Base-by-base conservation (phyloP, 2,329 filamentous ascomycete genomes). In the Cercospora sp. region DNA sequence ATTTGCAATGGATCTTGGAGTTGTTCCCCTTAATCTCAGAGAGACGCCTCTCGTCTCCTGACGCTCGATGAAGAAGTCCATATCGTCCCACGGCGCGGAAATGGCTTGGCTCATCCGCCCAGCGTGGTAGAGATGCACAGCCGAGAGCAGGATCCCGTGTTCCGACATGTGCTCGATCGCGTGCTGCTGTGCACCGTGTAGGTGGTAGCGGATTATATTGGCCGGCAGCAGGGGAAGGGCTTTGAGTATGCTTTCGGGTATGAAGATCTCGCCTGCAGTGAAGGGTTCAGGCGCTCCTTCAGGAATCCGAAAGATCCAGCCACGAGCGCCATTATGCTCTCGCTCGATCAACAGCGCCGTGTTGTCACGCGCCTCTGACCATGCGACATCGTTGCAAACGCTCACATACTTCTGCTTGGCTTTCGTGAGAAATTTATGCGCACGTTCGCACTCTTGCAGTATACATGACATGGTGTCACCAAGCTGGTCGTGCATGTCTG, bases 401-500 rank as follows among this genome's bases (percentile, higher is more conserved):
- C 16, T 26, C 2, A 40, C 12, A 18, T 18, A 23, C 18, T 33
- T 33, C 20, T 26, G 58, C 16, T n/a, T 18, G 10, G 23, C 28
- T 26, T 4, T 10, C 20, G 12, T 26, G 9, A 4, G 1, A 4
- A 36, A 45, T 3, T 26, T 2, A n/a, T 30, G 20, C 36, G 18
- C 60, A 3, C 45, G 45, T 7, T 51, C 45, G 10, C 4, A 13
- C 45, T 51, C 45, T 51, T 51, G 10, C 4, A 64, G 5, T 2
- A 3, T 12, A 13, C 13, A 33, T 12, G 36, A 20, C 31, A 64
- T 45, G n/a, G 26, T 31, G 13, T 5, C 62, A 23, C 55, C 10
- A 8, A 64, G 51, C 26, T 33, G 10, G 51, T 64, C 62, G 30
- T 57, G 26, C 45, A 64, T 55, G 9, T 64, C 62, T 13, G 23